Percentiles rank a stretch among this genome's conserved stretches.
These are phyloP conservation scores for Cenchrus fungigraminus DNA, from an alignment of 176 grass and related monocot genomes.

Conservation along the genomic window DNA sequence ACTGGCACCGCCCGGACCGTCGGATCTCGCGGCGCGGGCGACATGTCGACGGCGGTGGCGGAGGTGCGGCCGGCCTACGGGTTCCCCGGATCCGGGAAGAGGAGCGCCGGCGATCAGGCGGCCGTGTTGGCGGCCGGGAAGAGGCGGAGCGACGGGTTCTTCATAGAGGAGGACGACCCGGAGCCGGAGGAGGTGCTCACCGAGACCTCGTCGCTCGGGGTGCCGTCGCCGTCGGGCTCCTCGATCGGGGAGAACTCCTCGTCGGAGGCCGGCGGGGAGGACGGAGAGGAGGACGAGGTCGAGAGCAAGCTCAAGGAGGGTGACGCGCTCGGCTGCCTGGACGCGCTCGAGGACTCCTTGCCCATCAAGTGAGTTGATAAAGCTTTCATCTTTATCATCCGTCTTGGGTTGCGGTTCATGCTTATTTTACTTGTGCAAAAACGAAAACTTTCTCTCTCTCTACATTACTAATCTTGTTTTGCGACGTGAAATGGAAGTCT, in stretches of 20 bases:
- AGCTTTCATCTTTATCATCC: not conserved
- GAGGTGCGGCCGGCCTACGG: constrained; percentile 34
- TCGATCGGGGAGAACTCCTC: constrained; percentile 61
- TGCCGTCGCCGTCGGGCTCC: constrained; percentile 53
- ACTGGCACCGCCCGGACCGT: constrained; percentile 28
- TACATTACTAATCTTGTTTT: not conserved
- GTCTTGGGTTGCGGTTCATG: not conserved
- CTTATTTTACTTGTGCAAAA: constrained; percentile 2
- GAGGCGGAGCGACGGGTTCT: constrained; percentile 51
- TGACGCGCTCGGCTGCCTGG: constrained; percentile 47
- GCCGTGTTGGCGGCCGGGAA: constrained; percentile 18
- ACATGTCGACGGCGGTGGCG: constrained; percentile 52
- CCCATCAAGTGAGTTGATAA: constrained; percentile 63
- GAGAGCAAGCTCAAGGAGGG: constrained; percentile 55
- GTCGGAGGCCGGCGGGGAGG: constrained; percentile 41
- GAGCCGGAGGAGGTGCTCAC: constrained; percentile 38
- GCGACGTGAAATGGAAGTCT: not conserved
- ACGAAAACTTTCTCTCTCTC: not conserved
- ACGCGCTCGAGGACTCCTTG: constrained; percentile 61
- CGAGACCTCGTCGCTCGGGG: constrained; percentile 50
- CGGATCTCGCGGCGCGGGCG: constrained; percentile 23
- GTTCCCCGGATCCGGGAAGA: constrained; percentile 42
- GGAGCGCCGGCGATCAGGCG: not conserved
- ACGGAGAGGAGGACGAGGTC: constrained; percentile 47
- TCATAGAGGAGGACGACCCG: constrained; percentile 52